Evolutionary conservation across 1,284 basidiomycete species (phyloP).

Genomic region (Clitocybe nebularis): DNA sequence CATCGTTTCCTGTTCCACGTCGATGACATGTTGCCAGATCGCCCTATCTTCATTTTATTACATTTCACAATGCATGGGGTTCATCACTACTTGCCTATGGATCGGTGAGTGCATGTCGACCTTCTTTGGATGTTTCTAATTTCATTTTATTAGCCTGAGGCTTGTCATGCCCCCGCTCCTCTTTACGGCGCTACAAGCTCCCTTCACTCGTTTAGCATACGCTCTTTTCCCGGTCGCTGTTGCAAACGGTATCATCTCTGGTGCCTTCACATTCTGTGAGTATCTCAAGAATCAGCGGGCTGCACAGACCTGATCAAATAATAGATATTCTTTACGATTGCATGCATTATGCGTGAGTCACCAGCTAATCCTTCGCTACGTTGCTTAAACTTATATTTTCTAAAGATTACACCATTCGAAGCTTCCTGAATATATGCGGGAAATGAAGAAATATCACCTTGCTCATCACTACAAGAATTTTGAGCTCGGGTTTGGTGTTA

Average conservation of each 20-base stretch:
- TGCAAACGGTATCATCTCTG: conserved; percentile 93
- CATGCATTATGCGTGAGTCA: conserved; percentile 85
- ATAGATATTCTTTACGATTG: conserved; percentile 84
- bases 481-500: conserved; percentile 98
- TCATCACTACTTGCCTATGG: conserved; percentile 98
- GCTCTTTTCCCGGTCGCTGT: conserved; percentile 78
- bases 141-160: conserved; percentile 53
- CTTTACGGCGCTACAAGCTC: conserved; percentile 77
- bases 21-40: conserved; percentile 87
- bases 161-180: conserved; percentile 96
- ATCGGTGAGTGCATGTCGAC: conserved; percentile 49
- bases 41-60: conserved; percentile 73
- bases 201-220: conserved; percentile 89
- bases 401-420: conserved; percentile 81
- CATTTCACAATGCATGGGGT: conserved; percentile 97
- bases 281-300: conserved; percentile 20
- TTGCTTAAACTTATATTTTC: neutral
- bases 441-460: conserved; percentile 97
- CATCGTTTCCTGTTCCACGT: conserved; percentile 99
- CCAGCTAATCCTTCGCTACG: neutral
- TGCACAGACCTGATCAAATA: neutral
- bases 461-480: conserved; percentile 99
- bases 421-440: conserved; percentile 82
- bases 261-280: conserved; percentile 88
- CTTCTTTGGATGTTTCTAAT: conserved; percentile 7